phyloP scores from a whole-genome alignment of 768 basidiomycete genomes.

The Naematelia aurantialba region DNA sequence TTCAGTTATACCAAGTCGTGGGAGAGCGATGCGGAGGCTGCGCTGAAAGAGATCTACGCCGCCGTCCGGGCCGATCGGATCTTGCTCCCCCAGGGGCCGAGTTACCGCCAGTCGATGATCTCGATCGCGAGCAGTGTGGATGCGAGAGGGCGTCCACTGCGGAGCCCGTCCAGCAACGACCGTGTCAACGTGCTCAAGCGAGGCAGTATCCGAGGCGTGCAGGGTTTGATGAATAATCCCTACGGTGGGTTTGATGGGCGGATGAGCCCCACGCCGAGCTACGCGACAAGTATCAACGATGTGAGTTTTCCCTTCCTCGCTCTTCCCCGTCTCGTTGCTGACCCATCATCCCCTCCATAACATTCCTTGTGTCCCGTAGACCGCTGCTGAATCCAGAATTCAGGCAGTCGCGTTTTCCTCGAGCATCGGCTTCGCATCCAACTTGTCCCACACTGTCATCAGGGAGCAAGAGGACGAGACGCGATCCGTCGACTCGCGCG shows the following conservation, averaged over 20 bases:
- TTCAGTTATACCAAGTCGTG: slow-evolving; percentile 57
- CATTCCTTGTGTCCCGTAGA: too few species aligned
- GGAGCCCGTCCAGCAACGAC: slow-evolving; percentile 55
- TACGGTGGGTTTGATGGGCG: slow-evolving; percentile 74
- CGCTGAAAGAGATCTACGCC: slow-evolving; percentile 94
- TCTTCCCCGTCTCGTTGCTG: not conserved
- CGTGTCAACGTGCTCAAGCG: slow-evolving; percentile 76
- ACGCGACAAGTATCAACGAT: slow-evolving; percentile 82
- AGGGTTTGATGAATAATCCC: slow-evolving; percentile 74
- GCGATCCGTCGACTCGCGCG: slow-evolving; percentile 61
- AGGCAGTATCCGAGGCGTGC: slow-evolving; percentile 83
- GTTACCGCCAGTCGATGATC: slow-evolving; percentile 28
- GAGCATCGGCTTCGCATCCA: slow-evolving; percentile 92
- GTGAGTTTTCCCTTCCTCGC: slow-evolving; percentile 23
- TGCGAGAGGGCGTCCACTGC: slow-evolving; percentile 53
- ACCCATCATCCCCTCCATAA: not conserved
- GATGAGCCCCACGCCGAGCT: slow-evolving; percentile 91
- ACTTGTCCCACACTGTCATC: slow-evolving; percentile 93
- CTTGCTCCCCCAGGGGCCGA: slow-evolving; percentile 60
- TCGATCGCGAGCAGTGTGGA: slow-evolving; percentile 12
- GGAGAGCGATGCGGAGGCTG: slow-evolving; percentile 79
- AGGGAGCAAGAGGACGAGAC: slow-evolving; percentile 86
- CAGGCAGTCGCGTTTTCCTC: slow-evolving; percentile 60
- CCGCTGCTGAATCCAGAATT: too few species aligned
- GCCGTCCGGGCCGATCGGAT: slow-evolving; percentile 89